Conservation (phyloP, 2,329 filamentous ascomycete species). For the Exophiala mesophila region DNA sequence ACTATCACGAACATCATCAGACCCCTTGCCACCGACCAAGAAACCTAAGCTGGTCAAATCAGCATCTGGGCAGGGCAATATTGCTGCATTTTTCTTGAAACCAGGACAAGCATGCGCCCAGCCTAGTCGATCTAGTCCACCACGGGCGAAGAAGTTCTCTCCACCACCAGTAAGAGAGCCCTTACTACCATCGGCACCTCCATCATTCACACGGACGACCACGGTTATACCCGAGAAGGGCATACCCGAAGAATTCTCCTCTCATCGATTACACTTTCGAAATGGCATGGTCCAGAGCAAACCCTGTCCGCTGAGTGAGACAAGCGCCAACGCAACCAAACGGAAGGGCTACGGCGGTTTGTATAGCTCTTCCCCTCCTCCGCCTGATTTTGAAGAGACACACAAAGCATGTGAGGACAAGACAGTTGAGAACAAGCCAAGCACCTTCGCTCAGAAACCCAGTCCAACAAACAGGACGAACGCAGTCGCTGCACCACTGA, state of each 20-base stretch:
- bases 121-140: neutral
- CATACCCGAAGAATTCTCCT: slow-evolving; percentile 17
- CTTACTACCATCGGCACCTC: neutral
- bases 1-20: slow-evolving; percentile 24
- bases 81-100: slow-evolving; percentile 45
- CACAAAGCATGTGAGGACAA: neutral
- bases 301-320: slow-evolving; percentile 9
- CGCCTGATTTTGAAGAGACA: slow-evolving; percentile 1
- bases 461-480: slow-evolving; percentile 3
- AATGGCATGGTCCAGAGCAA: slow-evolving; percentile 11
- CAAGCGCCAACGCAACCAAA: slow-evolving; percentile 5
- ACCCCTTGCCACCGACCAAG: slow-evolving; percentile 28
- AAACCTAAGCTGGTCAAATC: slow-evolving; percentile 35
- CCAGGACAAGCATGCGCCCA: slow-evolving; percentile 3
- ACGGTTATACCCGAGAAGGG: neutral
- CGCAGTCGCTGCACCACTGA: slow-evolving; percentile 2
- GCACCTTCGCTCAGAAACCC: slow-evolving; percentile 9
- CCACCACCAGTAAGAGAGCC: neutral
- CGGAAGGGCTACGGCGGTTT: slow-evolving; percentile 33
- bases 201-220: neutral
- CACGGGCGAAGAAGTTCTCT: neutral
- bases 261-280: slow-evolving; percentile 12
- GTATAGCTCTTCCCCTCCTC: slow-evolving; percentile 24
- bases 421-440: neutral
- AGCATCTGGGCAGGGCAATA: slow-evolving; percentile 46